A percentile compares a stretch with the other conserved stretches of the same genome.
Evolutionary conservation across 176 grass and related monocot genomes (phyloP).

Genomic region (maize (Zea mays)): Zm-B73-REFERENCE-NAM-5.0 NC_050097.1:34033501-34034000

Average conservation of each 20-base stretch:
- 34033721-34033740: too few relatives aligned
- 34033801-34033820: too few relatives aligned
- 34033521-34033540: not conserved
- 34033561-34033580: not conserved
- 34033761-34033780: too few relatives aligned
- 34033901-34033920: too few relatives aligned
- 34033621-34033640: not conserved
- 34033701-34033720: not conserved
- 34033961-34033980: too few relatives aligned
- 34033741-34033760: too few relatives aligned
- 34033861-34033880: not conserved
- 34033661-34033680: not conserved
- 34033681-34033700: not conserved
- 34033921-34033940: too few relatives aligned
- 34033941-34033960: too few relatives aligned
- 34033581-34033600: too few relatives aligned
- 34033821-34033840: not conserved
- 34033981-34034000: too few relatives aligned
- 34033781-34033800: too few relatives aligned
- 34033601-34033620: not conserved
- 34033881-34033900: too few relatives aligned
- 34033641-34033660: not conserved
- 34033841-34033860: not conserved
- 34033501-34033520: not conserved
- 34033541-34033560: not conserved